Conservation (phyloP, 2,329 filamentous ascomycete genomes). For the Neonectria faginata region DNA sequence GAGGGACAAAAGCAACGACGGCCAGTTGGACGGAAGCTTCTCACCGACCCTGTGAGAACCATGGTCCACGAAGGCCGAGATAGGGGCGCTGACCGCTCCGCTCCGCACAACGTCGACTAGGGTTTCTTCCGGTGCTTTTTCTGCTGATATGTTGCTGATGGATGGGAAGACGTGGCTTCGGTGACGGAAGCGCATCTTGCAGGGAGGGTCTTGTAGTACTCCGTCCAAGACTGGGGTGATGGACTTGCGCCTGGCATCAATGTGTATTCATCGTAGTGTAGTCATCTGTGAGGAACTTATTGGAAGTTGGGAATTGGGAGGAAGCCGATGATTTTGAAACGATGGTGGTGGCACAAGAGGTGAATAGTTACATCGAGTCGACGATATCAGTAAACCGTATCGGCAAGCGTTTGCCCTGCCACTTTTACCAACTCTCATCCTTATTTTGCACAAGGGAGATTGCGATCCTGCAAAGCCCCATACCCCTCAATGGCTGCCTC, state of each 20-base stretch:
- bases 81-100: slow-evolving; percentile 35
- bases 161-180: slow-evolving; percentile 27
- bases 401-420: background rate
- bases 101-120: slow-evolving; percentile 31
- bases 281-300: slow-evolving; percentile 11
- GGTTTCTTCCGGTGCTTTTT: slow-evolving; percentile 17
- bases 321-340: slow-evolving; percentile 11
- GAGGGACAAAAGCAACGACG: slow-evolving; percentile 42
- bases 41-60: slow-evolving; percentile 37
- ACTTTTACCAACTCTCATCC: background rate
- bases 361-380: slow-evolving; percentile 11
- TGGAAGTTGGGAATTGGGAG: background rate
- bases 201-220: slow-evolving; percentile 26
- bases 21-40: slow-evolving; percentile 28
- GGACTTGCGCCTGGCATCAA: slow-evolving; percentile 19
- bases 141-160: slow-evolving; percentile 20
- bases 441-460: background rate
- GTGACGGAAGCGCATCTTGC: slow-evolving; percentile 28
- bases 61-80: slow-evolving; percentile 34
- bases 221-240: slow-evolving; percentile 24
- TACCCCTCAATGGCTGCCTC: slow-evolving; percentile 6
- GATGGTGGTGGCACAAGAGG: slow-evolving; percentile 8
- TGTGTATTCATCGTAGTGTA: slow-evolving; percentile 7
- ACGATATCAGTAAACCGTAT: slow-evolving; percentile 8
- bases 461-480: background rate